These are phyloP conservation scores for Mycena sp. DNA, from an alignment of 1,284 basidiomycete species.

Conservation along the genomic window DNA sequence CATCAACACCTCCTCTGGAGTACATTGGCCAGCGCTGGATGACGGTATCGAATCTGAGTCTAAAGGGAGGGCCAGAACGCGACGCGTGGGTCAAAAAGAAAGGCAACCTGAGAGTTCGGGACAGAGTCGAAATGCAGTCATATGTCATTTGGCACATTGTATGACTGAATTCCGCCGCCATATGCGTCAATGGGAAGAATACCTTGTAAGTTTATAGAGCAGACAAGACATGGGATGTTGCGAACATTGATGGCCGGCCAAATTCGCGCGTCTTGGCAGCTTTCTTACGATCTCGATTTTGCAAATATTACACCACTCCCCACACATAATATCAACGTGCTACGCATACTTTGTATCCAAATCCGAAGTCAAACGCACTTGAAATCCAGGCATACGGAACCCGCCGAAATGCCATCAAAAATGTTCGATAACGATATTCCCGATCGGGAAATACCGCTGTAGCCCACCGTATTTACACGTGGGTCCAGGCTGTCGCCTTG, in stretches of 20 bases:
- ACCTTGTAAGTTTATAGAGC: too few species aligned
- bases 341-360: too few species aligned
- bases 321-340: too few species aligned
- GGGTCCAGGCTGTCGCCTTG: constrained; percentile 1
- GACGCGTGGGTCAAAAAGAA: constrained; percentile 24
- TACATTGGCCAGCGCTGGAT: constrained; percentile 11
- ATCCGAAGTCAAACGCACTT: too few species aligned
- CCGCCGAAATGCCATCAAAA: not conserved
- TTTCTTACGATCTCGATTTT: not conserved
- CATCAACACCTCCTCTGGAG: constrained; percentile 53
- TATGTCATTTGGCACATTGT: not conserved
- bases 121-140: not conserved
- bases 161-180: too few species aligned
- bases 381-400: too few species aligned
- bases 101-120: not conserved
- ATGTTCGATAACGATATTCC: not conserved
- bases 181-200: too few species aligned
- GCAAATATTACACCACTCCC: too few species aligned
- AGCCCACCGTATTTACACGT: not conserved
- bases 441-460: not conserved
- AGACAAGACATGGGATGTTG: too few species aligned
- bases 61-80: constrained; percentile 36
- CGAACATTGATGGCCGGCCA: too few species aligned
- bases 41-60: constrained; percentile 36
- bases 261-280: too few species aligned